phyloP scores from a whole-genome alignment of 768 basidiomycete species.

The Hericium coralloides region DNA sequence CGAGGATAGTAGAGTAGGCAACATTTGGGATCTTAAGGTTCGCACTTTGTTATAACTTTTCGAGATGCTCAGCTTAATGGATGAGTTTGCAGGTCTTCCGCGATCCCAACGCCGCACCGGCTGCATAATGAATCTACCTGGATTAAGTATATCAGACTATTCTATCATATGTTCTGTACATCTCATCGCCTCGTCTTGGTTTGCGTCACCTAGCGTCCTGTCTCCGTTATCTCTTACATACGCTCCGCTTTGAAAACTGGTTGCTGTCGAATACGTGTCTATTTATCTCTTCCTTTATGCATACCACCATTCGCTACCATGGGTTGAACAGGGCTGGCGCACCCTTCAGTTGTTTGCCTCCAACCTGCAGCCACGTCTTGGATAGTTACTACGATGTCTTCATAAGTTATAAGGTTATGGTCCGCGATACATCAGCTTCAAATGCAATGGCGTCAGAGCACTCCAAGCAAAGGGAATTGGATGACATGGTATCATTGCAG shows the following conservation, averaged over 20 bases:
- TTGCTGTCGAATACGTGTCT: not conserved
- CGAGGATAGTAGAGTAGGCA: slow-evolving; percentile 45
- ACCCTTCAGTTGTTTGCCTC: too few relatives aligned
- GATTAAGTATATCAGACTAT: not conserved
- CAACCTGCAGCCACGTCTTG: too few relatives aligned
- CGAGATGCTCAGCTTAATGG: not conserved
- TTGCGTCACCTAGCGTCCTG: not conserved
- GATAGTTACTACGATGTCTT: too few relatives aligned
- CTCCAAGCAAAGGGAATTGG: too few relatives aligned
- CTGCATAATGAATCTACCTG: slow-evolving; percentile 11
- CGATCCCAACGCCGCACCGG: slow-evolving; percentile 28
- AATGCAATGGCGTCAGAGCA: too few relatives aligned
- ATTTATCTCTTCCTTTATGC: not conserved
- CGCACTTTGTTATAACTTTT: slow-evolving; percentile 8
- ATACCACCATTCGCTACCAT: not conserved
- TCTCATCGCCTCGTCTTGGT: not conserved
- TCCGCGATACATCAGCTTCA: too few relatives aligned
- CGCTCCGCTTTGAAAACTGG: not conserved
- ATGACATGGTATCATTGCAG: too few relatives aligned
- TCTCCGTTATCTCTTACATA: not conserved
- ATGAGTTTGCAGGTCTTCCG: slow-evolving; percentile 31
- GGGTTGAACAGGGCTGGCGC: too few relatives aligned
- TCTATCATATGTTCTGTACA: not conserved
- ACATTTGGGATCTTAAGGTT: slow-evolving; percentile 75
- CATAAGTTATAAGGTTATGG: too few relatives aligned